Evolutionary conservation across 352 stramenopile genomes (phyloP), one percentile per base, ranked within the genome.

Genomic region (Globisporangium emineosum): DNA sequence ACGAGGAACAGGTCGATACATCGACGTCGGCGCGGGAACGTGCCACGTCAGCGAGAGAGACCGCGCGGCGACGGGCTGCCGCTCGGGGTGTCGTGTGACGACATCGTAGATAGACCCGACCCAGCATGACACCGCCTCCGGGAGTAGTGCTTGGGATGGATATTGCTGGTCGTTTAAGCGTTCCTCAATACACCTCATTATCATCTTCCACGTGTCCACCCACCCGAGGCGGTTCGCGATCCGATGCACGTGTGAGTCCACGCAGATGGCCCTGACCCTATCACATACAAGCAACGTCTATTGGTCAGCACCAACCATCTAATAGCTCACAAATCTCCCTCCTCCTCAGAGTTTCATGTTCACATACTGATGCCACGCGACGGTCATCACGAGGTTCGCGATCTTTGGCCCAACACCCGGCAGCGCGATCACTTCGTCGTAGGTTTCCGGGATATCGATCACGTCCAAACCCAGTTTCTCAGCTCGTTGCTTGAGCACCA

Each of bases 211-310:
- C 19, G 86, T 91, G 17, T 90, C 79, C 9, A 98, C 94, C 94
- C 94, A 99, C 21, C 89, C 82, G 1, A 99, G 78, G 45, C 93
- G 88, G 71, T 98, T 98, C 47, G 94, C 96, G 60, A 99, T 97
- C 35, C 96, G 91, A 75, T 99, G 96, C 68, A 99, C 97, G 69
- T 99, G 97, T 35, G 96, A 98, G 66, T 99, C 97, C 15, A 99
- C 93, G 49, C 95, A 97, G 71, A 99, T 98, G 40, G 95, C 97
- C 9, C 86, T 67, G 21, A 78, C 90, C 35, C 82, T 88, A 37
- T 65, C 15, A 57, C 53, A 6, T 8, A n/a, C 17, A 30, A 5
- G 19, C 45, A 52, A 25, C 29, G 8, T 1, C 37, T 42, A n/a
- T 5, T 7, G 37, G 37, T 29, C 9, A 52, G 10, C 21, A 19